phyloP scores from a whole-genome alignment of 2,329 filamentous ascomycete species.

The Ilyonectria robusta region DNA sequence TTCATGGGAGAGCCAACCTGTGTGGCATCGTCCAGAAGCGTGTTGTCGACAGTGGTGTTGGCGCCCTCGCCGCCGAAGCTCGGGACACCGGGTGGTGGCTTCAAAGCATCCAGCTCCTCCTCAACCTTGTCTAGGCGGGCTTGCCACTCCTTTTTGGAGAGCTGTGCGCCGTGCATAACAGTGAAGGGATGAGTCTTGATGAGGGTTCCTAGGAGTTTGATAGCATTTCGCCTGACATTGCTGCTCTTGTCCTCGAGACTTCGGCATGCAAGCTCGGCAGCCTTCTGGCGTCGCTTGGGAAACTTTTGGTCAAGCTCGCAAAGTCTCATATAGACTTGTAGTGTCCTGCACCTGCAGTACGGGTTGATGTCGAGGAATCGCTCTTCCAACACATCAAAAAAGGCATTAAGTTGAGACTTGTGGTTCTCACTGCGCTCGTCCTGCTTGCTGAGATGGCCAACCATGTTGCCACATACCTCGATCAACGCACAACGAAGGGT shows the following conservation, averaged over 20 bases:
- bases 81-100: conserved; percentile 82
- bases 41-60: conserved; percentile 80
- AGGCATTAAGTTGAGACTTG: conserved; percentile 95
- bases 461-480: conserved; percentile 96
- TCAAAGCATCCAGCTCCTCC: conserved; percentile 82
- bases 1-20: conserved; percentile 81
- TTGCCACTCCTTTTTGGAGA: conserved; percentile 89
- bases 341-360: conserved; percentile 90
- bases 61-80: conserved; percentile 72
- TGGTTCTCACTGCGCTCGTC: conserved; percentile 93
- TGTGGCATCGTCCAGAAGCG: conserved; percentile 89
- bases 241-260: conserved; percentile 99
- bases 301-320: conserved; percentile 98
- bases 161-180: conserved; percentile 88
- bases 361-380: conserved; percentile 97
- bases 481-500: conserved; percentile 94
- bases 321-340: conserved; percentile 93
- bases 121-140: conserved; percentile 86
- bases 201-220: conserved; percentile 89
- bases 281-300: conserved; percentile 89
- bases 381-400: conserved; percentile 97
- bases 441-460: conserved; percentile 89
- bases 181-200: conserved; percentile 97
- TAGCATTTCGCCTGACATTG: conserved; percentile 94
- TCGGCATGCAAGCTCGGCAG: conserved; percentile 86